Evolutionary conservation across 441 rosid genomes (phyloP), one percentile per base, ranked within the genome.

Genomic region (Metrosideros polymorpha): DNA sequence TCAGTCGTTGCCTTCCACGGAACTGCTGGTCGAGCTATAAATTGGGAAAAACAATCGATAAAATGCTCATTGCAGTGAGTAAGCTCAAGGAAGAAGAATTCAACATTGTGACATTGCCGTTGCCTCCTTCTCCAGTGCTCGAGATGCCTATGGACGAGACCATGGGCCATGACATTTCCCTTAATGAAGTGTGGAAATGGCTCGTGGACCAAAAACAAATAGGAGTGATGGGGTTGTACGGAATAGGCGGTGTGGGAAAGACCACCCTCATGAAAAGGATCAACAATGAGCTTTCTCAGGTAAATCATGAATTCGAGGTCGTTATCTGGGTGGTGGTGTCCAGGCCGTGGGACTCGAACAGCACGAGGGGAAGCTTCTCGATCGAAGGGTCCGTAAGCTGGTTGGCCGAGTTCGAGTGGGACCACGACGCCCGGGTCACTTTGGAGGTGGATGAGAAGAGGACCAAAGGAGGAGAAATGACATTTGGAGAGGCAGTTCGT

Each of bases 331-430:
- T 59, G 66, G 66, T 59, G 63, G 19, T 29, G 19, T 59, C 66
- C 4, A 13, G 1, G 4, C 76, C 76, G 0, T 30, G 19, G 13
- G 43, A 63, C 25, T 18, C 3, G 12, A 18, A 10, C 43, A 18
- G 7, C 3, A 43, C 12, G 12, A 30, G 25, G 6, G 2, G 0
- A 30, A 63, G 76, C 76, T 32, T 61, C 35, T 13, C 4, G 2
- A 0, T 59, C 0, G 0, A 0, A 2, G 66, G 19, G 66, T 0
- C 0, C 9, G 0, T 0, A 3, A 0, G 0, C 0, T 59, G 71
- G 71, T 14, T 9, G 35, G 66, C 10, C 35, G 1, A 1, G 75
- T 61, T 61, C 7, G 42, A 61, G 75, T 17, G 75, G 75, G 24
- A 61, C 2, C 24, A 24, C 24, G 3, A 3, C 0, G 24, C 42